Conservation (phyloP, 139 green algal genomes). For the Chlamydomonas incerta region DNA sequence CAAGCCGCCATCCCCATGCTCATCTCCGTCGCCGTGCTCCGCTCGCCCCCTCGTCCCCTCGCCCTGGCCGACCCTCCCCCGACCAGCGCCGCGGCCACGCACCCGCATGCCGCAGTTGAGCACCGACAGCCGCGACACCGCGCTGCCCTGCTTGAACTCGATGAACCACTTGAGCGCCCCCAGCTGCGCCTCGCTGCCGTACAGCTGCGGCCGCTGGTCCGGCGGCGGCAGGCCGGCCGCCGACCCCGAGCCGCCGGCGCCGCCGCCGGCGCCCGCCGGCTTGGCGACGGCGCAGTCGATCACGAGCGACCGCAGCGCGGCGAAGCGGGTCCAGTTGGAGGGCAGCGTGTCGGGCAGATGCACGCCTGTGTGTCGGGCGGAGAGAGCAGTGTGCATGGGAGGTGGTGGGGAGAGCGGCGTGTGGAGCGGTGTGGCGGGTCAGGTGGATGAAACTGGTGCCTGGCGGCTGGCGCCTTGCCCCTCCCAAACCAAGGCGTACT, state of each 20-base stretch:
- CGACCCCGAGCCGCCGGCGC: too few species aligned
- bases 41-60: background rate
- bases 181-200: conserved; percentile 9
- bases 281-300: conserved; percentile 20
- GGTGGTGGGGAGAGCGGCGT: too few species aligned
- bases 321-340: background rate
- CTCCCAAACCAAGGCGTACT: too few species aligned
- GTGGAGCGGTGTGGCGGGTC: too few species aligned
- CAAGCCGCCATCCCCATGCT: background rate
- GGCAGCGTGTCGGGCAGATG: background rate
- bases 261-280: too few species aligned
- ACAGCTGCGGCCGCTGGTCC: background rate
- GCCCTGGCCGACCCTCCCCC: too few species aligned
- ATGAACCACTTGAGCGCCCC: background rate
- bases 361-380: background rate
- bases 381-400: background rate
- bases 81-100: background rate
- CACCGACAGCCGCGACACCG: background rate
- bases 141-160: background rate
- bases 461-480: too few species aligned
- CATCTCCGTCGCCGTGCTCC: background rate
- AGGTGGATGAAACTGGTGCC: too few species aligned
- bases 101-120: conserved; percentile 33
- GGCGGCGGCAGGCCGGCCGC: too few species aligned
- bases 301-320: background rate